Conservation (phyloP, 2,329 filamentous ascomycete species). For the Chrysosporium queenslandicum region DNA sequence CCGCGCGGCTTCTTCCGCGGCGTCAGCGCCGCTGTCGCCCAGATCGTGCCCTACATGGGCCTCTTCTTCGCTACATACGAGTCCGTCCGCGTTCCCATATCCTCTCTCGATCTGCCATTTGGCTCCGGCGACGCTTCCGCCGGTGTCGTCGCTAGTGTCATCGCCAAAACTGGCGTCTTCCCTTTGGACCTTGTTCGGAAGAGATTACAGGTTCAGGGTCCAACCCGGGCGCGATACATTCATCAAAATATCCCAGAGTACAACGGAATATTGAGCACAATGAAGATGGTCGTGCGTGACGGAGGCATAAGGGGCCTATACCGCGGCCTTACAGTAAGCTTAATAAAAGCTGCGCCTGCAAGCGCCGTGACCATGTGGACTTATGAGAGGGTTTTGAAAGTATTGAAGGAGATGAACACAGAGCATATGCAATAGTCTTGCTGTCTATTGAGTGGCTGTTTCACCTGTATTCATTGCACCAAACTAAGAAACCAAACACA, state of each 20-base stretch:
- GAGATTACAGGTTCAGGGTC: constrained; percentile 88
- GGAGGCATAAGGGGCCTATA: constrained; percentile 79
- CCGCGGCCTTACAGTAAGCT: constrained; percentile 73
- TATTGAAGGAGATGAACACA: constrained; percentile 40
- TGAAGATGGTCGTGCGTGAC: constrained; percentile 55
- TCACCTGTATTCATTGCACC: too few species aligned
- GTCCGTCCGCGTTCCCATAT: constrained; percentile 53
- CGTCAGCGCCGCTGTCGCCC: constrained; percentile 65
- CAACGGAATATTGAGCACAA: constrained; percentile 54
- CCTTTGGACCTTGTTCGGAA: constrained; percentile 89
- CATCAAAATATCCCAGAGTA: constrained; percentile 86
- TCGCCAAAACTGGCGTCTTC: constrained; percentile 84
- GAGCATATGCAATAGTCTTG: not conserved
- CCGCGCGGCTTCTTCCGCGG: constrained; percentile 76
- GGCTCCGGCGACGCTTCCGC: constrained; percentile 75
- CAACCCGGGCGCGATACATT: constrained; percentile 66
- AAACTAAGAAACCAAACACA: too few species aligned
- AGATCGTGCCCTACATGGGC: constrained; percentile 95
- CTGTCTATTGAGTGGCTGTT: too few species aligned
- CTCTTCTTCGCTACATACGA: constrained; percentile 92
- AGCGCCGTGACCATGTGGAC: constrained; percentile 93
- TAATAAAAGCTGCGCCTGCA: constrained; percentile 88
- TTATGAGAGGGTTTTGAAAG: constrained; percentile 64
- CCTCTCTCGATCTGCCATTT: constrained; percentile 50
- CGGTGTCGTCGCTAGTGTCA: constrained; percentile 65